A percentile compares a stretch with the other conserved stretches of the same genome.
phyloP scores from a whole-genome alignment of 192 early-diverging fungal genomes.

The Gigaspora rosea region DNA sequence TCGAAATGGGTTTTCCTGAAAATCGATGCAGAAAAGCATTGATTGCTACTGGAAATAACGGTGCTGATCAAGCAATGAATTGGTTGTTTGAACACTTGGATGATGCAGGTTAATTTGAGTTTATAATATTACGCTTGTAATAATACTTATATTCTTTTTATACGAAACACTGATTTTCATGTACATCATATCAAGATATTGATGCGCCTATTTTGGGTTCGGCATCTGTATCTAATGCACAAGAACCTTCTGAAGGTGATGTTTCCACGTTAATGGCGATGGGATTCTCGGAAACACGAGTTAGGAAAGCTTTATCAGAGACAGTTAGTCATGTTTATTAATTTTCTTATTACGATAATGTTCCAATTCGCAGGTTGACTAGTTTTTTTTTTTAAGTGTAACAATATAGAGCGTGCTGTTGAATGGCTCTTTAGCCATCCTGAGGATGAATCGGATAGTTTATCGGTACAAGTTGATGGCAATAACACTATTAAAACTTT shows the following conservation, averaged over 20 bases:
- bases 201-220: conserved; percentile 63
- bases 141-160: neutral
- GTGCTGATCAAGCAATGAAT: conserved; percentile 84
- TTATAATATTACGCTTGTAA: neutral
- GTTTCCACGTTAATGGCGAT: conserved; percentile 81
- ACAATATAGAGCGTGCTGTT: conserved; percentile 87
- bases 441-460: conserved; percentile 42
- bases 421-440: conserved; percentile 94
- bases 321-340: conserved; percentile 59
- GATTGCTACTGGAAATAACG: conserved; percentile 76
- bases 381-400: conserved; percentile 52
- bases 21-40: conserved; percentile 83
- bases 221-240: conserved; percentile 31
- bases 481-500: neutral
- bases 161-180: neutral
- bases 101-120: conserved; percentile 66
- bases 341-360: neutral
- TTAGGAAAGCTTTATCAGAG: conserved; percentile 77
- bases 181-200: conserved; percentile 52
- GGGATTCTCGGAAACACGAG: conserved; percentile 85
- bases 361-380: too few species aligned
- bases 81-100: conserved; percentile 99
- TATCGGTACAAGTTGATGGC: neutral
- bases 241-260: conserved; percentile 51
- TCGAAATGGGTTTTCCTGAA: conserved; percentile 92